Conservation (phyloP, 2,329 filamentous ascomycete genomes). For the Aaosphaeria pasadenensis region DNA sequence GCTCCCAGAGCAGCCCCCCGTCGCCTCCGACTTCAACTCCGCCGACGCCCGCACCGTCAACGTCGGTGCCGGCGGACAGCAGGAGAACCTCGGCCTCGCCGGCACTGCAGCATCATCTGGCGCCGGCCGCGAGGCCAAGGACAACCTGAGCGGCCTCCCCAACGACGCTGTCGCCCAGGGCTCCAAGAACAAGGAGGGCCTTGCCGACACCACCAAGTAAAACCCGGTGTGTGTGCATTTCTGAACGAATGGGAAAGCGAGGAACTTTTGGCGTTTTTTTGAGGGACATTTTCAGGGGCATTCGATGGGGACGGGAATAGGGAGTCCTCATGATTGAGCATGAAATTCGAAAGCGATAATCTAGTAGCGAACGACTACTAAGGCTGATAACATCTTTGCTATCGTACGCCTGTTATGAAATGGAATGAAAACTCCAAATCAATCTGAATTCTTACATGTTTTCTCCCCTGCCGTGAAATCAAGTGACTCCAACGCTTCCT, state of each 20-base stretch:
- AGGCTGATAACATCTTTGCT: not conserved
- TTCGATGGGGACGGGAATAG: not conserved
- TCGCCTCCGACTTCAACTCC: constrained; percentile 76
- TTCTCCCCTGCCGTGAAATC: too few species aligned
- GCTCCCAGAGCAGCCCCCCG: constrained; percentile 73
- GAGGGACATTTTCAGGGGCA: not conserved
- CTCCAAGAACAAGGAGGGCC: constrained; percentile 39
- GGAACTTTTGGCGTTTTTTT: not conserved
- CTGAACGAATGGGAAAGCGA: not conserved
- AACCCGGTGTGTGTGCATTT: constrained; percentile 15
- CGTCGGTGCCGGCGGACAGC: constrained; percentile 60
- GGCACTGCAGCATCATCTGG: constrained; percentile 54
- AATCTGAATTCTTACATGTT: too few species aligned
- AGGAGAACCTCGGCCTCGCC: constrained; percentile 32
- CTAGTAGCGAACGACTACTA: not conserved
- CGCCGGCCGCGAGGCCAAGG: constrained; percentile 47
- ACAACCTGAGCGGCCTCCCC: constrained; percentile 56
- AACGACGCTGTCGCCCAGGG: constrained; percentile 58
- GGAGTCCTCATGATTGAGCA: not conserved
- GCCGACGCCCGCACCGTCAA: constrained; percentile 67
- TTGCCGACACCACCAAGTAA: constrained; percentile 41
- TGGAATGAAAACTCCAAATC: too few species aligned
- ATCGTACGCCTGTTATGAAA: not conserved
- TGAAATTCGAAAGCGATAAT: not conserved
- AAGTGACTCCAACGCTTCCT: too few species aligned